Conservation (phyloP, 768 basidiomycete species). For the Trametes gibbosa region DNA sequence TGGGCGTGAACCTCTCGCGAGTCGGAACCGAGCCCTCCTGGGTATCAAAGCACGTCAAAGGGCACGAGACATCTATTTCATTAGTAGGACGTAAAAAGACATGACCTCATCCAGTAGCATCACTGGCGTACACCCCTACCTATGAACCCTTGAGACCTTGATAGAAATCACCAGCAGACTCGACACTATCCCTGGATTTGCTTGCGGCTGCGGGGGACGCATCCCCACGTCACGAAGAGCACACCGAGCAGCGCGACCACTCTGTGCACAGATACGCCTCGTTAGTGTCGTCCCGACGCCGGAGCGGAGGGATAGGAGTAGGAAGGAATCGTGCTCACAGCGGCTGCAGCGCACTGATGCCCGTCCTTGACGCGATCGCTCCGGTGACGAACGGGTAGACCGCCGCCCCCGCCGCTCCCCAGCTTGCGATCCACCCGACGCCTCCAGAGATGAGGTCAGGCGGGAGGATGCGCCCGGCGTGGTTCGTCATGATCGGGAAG, state of each 20-base stretch:
- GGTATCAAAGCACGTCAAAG: too few relatives aligned
- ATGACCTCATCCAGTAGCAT: neutral
- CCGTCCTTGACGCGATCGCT: constrained; percentile 38
- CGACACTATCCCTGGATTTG: constrained; percentile 4
- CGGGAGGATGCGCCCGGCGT: constrained; percentile 41
- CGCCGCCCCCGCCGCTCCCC: constrained; percentile 51
- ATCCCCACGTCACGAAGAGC: constrained; percentile 16
- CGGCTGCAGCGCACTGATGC: constrained; percentile 46
- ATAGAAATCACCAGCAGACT: too few relatives aligned
- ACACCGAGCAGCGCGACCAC: constrained; percentile 22
- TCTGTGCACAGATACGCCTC: neutral
- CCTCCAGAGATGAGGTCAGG: constrained; percentile 39
- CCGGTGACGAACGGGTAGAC: constrained; percentile 52
- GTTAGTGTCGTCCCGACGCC: neutral
- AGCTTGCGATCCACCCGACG: constrained; percentile 52
- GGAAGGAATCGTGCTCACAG: constrained; percentile 35
- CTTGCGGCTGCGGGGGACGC: constrained; percentile 12
- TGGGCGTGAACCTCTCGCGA: too few relatives aligned
- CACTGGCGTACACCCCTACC: neutral
- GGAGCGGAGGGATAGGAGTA: neutral
- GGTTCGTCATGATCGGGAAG: constrained; percentile 43
- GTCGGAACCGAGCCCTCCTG: too few relatives aligned
- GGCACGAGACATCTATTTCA: neutral
- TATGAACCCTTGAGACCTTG: too few relatives aligned
- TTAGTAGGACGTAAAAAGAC: neutral